A percentile compares a stretch with the other conserved stretches of the same genome.
Conservation (phyloP, 306 rosid genomes). For the Prunus fruticosa region DNA sequence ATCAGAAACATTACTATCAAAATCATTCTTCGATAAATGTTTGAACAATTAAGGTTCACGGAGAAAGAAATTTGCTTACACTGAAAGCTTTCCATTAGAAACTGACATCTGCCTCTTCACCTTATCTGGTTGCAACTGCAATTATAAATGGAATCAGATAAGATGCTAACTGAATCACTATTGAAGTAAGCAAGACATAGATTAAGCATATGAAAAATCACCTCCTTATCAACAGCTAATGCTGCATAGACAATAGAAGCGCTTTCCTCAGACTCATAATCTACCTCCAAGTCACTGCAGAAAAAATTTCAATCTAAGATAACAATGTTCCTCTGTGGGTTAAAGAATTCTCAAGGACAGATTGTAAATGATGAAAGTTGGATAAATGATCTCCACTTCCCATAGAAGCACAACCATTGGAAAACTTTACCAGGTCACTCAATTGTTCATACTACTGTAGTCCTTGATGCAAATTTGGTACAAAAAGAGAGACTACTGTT, state of each 20-base stretch:
- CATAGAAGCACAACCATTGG: neutral
- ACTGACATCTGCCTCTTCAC: conserved; percentile 67
- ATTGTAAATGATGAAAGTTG: neutral
- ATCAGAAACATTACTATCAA: neutral
- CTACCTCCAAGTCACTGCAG: conserved; percentile 80
- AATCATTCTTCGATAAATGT: neutral
- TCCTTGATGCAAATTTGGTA: neutral
- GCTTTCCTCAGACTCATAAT: conserved; percentile 59
- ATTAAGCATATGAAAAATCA: conserved; percentile 26
- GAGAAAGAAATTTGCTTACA: conserved; percentile 42
- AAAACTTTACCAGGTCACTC: neutral
- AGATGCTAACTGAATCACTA: neutral
- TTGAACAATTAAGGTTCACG: neutral
- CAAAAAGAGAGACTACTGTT: neutral
- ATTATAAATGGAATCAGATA: conserved; percentile 22
- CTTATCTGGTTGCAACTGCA: conserved; percentile 92
- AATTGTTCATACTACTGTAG: neutral
- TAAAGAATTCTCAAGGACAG: neutral
- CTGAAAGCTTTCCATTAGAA: conserved; percentile 68
- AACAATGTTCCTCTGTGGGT: neutral
- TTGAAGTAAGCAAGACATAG: neutral
- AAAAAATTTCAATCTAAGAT: conserved; percentile 3
- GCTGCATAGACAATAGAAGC: conserved; percentile 66
- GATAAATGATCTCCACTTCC: neutral
- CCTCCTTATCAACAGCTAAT: conserved; percentile 85